Percentiles rank a stretch among this genome's conserved stretches.
Conservation (phyloP, 2,329 filamentous ascomycete species). For the Coccinonectria pachysandricola region DNA sequence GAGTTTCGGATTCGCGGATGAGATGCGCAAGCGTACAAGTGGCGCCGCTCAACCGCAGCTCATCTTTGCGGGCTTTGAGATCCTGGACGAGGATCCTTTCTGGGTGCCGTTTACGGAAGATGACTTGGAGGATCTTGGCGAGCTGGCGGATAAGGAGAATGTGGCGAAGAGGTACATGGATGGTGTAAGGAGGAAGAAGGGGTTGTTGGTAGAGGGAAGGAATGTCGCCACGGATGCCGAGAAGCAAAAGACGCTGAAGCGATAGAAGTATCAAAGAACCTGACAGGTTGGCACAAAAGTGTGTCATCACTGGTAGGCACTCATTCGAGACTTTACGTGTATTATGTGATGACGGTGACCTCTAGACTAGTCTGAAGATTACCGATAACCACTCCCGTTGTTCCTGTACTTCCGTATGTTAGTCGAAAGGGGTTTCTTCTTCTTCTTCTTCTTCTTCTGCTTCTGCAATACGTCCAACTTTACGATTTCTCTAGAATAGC, state of each 20-base stretch:
- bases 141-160: slow-evolving; percentile 88
- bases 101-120: slow-evolving; percentile 97
- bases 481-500: too few relatives aligned
- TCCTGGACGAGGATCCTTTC: slow-evolving; percentile 91
- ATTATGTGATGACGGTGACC: too few relatives aligned
- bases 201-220: slow-evolving; percentile 69
- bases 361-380: too few relatives aligned
- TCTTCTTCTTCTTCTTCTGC: too few relatives aligned
- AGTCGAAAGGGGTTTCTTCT: too few relatives aligned
- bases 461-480: too few relatives aligned
- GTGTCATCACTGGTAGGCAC: too few relatives aligned
- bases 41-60: slow-evolving; percentile 88
- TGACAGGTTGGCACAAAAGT: too few relatives aligned
- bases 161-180: slow-evolving; percentile 96
- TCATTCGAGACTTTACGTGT: too few relatives aligned
- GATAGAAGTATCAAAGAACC: slow-evolving; percentile 26
- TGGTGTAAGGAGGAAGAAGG: slow-evolving; percentile 75
- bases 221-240: slow-evolving; percentile 76
- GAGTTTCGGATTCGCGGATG: slow-evolving; percentile 90
- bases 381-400: too few relatives aligned
- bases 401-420: too few relatives aligned
- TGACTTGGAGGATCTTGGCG: slow-evolving; percentile 89
- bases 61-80: slow-evolving; percentile 85
- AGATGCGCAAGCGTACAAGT: slow-evolving; percentile 89
- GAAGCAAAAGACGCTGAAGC: slow-evolving; percentile 70